These are phyloP conservation scores for Arthrobotrys entomopaga DNA, from an alignment of 2,329 filamentous ascomycete species.

Conservation along the genomic window DNA sequence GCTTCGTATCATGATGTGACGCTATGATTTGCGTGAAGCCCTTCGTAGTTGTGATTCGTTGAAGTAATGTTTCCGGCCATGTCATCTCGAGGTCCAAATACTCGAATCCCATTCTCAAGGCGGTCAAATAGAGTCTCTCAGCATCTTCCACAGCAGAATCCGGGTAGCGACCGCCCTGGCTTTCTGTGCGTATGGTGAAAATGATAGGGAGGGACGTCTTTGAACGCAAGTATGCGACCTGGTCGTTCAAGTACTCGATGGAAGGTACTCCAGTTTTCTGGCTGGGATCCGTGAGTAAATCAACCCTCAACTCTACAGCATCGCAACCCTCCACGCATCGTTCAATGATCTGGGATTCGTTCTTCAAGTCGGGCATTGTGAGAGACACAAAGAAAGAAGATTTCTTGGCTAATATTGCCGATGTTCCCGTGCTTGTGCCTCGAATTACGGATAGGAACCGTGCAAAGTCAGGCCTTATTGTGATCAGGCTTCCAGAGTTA, in stretches of 20 bases:
- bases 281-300: constrained; percentile 79
- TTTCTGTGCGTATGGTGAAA: constrained; percentile 86
- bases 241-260: constrained; percentile 80
- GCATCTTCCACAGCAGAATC: constrained; percentile 78
- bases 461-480: constrained; percentile 74
- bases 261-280: constrained; percentile 68
- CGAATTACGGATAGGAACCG: constrained; percentile 77
- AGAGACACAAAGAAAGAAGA: constrained; percentile 91
- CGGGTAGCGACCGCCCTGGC: constrained; percentile 88
- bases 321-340: constrained; percentile 83
- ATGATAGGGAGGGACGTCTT: constrained; percentile 81
- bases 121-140: constrained; percentile 78
- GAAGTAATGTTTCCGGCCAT: constrained; percentile 79
- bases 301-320: constrained; percentile 92
- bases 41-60: constrained; percentile 72
- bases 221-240: constrained; percentile 81
- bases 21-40: constrained; percentile 85
- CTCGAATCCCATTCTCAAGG: constrained; percentile 84
- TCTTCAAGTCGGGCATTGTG: constrained; percentile 77
- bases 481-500: constrained; percentile 65
- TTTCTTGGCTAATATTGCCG: constrained; percentile 71
- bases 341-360: constrained; percentile 68
- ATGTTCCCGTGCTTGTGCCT: constrained; percentile 70
- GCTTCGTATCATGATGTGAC: constrained; percentile 89
- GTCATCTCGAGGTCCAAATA: constrained; percentile 94